Conservation (phyloP, 257 asterid species). For the Solanum piurae region DNA sequence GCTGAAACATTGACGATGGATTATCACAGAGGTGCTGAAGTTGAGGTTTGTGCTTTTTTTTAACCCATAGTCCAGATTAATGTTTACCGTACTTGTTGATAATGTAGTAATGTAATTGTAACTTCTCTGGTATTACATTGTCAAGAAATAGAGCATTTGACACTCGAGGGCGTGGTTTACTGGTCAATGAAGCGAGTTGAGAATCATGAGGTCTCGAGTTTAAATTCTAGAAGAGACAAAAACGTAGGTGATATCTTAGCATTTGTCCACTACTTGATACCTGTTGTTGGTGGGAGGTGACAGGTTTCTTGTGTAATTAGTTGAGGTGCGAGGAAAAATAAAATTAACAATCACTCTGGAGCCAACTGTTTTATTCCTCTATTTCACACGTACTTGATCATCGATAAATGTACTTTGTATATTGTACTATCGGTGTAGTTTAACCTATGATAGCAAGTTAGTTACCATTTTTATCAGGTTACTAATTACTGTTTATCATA, state of each 20-base stretch:
- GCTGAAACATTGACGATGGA: conserved; percentile 99
- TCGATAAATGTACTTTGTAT: background rate
- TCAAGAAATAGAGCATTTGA: background rate
- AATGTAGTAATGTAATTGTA: no score
- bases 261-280: background rate
- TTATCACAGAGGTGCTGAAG: conserved; percentile 93
- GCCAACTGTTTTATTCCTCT: background rate
- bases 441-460: background rate
- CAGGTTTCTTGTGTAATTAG: background rate
- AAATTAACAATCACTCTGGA: background rate
- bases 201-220: background rate
- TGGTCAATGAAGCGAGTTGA: background rate
- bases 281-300: background rate
- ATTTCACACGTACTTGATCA: background rate
- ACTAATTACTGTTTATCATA: background rate
- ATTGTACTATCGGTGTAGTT: background rate
- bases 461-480: background rate
- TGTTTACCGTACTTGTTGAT: background rate
- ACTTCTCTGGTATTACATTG: background rate
- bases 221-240: no score
- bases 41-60: conserved; percentile 46
- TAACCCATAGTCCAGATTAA: background rate
- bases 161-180: background rate
- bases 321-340: background rate
- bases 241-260: background rate